Conservation (phyloP, 768 basidiomycete genomes). For the Paxillus involutus region DNA sequence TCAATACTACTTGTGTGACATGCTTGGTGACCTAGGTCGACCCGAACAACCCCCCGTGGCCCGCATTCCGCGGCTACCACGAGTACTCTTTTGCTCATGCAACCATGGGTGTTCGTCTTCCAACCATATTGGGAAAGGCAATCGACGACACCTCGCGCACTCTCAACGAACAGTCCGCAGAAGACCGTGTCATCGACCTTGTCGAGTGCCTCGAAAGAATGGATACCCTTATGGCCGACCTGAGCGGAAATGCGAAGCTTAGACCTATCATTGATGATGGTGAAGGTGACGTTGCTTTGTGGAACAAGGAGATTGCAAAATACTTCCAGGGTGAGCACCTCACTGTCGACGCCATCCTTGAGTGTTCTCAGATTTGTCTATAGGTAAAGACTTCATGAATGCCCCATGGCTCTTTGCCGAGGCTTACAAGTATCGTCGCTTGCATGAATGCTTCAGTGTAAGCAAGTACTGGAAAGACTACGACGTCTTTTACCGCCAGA, state of each 20-base stretch:
- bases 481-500: conserved; percentile 95
- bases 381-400: conserved; percentile 91
- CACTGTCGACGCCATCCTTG: not conserved
- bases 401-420: conserved; percentile 97
- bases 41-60: conserved; percentile 83
- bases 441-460: conserved; percentile 91
- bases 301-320: conserved; percentile 97
- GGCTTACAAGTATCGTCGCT: conserved; percentile 88
- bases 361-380: not conserved
- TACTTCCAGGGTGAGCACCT: conserved; percentile 76
- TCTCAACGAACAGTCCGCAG: conserved; percentile 80
- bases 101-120: conserved; percentile 94
- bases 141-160: conserved; percentile 90
- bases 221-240: conserved; percentile 85
- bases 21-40: conserved; percentile 48
- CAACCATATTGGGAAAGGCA: conserved; percentile 93
- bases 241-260: conserved; percentile 81
- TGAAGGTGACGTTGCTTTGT: conserved; percentile 89
- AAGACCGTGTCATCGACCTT: conserved; percentile 84
- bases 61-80: conserved; percentile 78
- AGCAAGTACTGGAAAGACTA: conserved; percentile 89
- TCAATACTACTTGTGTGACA: not conserved
- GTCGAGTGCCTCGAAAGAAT: conserved; percentile 85
- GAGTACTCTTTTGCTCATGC: conserved; percentile 87
- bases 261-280: conserved; percentile 88